Conservation (phyloP, 495 filamentous ascomycete genomes). For the Penicillium odoratum region DNA sequence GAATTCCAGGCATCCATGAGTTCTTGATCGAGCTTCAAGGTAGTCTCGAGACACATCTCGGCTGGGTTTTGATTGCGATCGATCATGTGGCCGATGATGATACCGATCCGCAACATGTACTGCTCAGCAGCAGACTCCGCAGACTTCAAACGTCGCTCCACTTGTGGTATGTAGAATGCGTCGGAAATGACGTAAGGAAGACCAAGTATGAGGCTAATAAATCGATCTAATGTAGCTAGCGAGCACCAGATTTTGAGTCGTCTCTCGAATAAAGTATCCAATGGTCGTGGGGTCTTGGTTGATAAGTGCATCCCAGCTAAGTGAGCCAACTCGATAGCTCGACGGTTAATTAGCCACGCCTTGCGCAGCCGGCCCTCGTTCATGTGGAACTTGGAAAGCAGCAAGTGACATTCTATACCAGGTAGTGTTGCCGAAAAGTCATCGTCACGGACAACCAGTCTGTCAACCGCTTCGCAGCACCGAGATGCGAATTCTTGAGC, state of each 20-base stretch:
- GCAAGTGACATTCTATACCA: slow-evolving; percentile 49
- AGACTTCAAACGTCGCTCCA: slow-evolving; percentile 22
- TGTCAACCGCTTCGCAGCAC: slow-evolving; percentile 39
- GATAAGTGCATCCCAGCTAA: slow-evolving; percentile 46
- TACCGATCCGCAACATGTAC: slow-evolving; percentile 35
- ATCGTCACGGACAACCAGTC: slow-evolving; percentile 47
- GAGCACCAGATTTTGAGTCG: slow-evolving; percentile 46
- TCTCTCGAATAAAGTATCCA: slow-evolving; percentile 26
- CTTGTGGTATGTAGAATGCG: slow-evolving; percentile 30
- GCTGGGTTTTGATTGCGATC: slow-evolving; percentile 49
- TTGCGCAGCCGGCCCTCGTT: slow-evolving; percentile 53
- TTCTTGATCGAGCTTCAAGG: slow-evolving; percentile 49
- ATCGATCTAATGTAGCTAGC: slow-evolving; percentile 45
- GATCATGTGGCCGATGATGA: slow-evolving; percentile 49
- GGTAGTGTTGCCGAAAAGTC: slow-evolving; percentile 49
- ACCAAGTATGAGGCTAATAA: slow-evolving; percentile 49
- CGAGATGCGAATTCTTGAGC: slow-evolving; percentile 28
- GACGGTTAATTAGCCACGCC: slow-evolving; percentile 49
- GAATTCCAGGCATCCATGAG: slow-evolving; percentile 40
- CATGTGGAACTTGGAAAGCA: slow-evolving; percentile 47
- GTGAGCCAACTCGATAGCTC: slow-evolving; percentile 49
- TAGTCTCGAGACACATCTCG: slow-evolving; percentile 38
- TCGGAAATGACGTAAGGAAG: slow-evolving; percentile 49
- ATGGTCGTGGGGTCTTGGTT: slow-evolving; percentile 20
- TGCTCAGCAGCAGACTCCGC: slow-evolving; percentile 19